phyloP scores from a whole-genome alignment of 495 filamentous ascomycete species.

The Chaetomium fimeti region DNA sequence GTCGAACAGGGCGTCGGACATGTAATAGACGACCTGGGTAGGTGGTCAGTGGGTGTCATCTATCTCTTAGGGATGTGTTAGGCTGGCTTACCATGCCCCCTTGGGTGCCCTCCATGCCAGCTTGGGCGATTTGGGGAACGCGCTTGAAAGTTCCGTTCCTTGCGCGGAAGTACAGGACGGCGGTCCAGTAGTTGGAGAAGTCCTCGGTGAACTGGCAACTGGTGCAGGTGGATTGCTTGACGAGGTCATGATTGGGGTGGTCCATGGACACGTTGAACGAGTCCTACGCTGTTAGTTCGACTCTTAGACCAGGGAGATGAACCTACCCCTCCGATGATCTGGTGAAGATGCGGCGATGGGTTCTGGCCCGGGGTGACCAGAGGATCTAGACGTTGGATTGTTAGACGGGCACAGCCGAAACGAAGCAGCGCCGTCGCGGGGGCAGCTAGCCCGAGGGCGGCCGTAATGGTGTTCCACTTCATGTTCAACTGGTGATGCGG shows the following conservation, averaged over 20 bases:
- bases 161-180: constrained; percentile 41
- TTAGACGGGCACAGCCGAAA: constrained; percentile 53
- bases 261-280: constrained; percentile 40
- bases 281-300: constrained; percentile 20
- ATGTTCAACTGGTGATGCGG: constrained; percentile 26
- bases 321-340: constrained; percentile 31
- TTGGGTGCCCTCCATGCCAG: constrained; percentile 24
- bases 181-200: constrained; percentile 49
- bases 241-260: constrained; percentile 33
- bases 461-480: constrained; percentile 42
- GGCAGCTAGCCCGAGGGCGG: constrained; percentile 47
- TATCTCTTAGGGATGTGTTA: constrained; percentile 3
- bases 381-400: constrained; percentile 34
- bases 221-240: constrained; percentile 34
- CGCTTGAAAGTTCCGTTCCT: constrained; percentile 42
- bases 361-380: constrained; percentile 44
- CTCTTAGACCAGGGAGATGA: neutral
- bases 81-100: constrained; percentile 40
- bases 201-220: constrained; percentile 41
- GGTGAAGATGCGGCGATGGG: constrained; percentile 46
- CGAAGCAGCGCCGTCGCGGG: constrained; percentile 51
- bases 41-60: neutral
- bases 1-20: constrained; percentile 40
- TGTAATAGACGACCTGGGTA: constrained; percentile 50
- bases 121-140: constrained; percentile 34